Conservation (phyloP, 345 rosid species). For the Jatropha curcas region DNA sequence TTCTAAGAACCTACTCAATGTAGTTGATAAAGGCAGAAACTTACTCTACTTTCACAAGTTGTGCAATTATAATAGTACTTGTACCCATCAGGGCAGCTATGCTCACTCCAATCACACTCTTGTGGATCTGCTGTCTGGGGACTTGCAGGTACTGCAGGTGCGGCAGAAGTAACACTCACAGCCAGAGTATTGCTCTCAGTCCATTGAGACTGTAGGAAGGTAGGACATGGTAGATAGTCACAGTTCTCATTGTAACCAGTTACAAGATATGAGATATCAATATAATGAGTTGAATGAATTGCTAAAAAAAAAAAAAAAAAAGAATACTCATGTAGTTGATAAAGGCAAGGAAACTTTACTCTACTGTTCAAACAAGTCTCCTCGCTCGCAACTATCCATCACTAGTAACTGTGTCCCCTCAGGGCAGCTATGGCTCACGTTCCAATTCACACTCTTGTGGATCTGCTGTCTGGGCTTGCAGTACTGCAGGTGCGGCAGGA, state of each 20-base stretch:
- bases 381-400: too few relatives aligned
- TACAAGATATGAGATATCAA: not conserved
- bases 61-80: constrained; percentile 78
- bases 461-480: too few relatives aligned
- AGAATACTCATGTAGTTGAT: too few relatives aligned
- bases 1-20: constrained; percentile 15
- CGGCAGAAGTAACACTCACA: constrained; percentile 24
- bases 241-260: not conserved
- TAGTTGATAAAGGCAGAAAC: constrained; percentile 21
- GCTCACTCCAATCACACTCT: constrained; percentile 95
- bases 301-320: too few relatives aligned
- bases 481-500: too few relatives aligned
- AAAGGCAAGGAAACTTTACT: too few relatives aligned
- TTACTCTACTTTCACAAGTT: constrained; percentile 73
- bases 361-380: too few relatives aligned
- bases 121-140: constrained; percentile 32
- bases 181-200: constrained; percentile 38
- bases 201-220: constrained; percentile 31
- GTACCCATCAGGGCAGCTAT: constrained; percentile 80
- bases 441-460: too few relatives aligned
- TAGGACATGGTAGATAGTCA: not conserved
- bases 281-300: not conserved
- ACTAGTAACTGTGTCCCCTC: too few relatives aligned
- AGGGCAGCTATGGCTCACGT: too few relatives aligned
- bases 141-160: constrained; percentile 37